A percentile compares a stretch with the other conserved stretches of the same genome.
These are phyloP conservation scores for Kwoniella sp. DNA, from an alignment of 768 basidiomycete species.

Conservation along the genomic window DNA sequence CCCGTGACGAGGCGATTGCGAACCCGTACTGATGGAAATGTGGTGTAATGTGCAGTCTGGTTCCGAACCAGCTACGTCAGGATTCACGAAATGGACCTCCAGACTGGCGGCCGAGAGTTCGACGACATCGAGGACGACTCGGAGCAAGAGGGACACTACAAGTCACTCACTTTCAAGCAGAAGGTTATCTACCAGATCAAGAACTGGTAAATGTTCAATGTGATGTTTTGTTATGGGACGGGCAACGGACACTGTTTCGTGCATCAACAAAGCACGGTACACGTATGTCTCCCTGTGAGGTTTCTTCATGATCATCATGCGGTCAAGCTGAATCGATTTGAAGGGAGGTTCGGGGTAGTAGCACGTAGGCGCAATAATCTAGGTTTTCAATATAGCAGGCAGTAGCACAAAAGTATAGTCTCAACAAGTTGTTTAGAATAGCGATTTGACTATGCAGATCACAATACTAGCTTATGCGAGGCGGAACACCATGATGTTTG, in stretches of 20 bases:
- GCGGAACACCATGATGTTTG: no score
- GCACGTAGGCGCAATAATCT: no score
- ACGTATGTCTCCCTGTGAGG: no score
- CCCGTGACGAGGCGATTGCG: background rate
- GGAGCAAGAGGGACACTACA: constrained; percentile 34
- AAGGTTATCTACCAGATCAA: constrained; percentile 47
- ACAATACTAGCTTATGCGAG: background rate
- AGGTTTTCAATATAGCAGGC: no score
- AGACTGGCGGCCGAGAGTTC: constrained; percentile 50
- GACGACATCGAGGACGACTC: constrained; percentile 42
- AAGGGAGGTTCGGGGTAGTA: no score
- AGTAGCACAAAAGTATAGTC: no score
- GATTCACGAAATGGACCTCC: constrained; percentile 45
- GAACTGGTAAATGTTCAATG: constrained; percentile 41
- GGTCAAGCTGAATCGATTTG: no score
- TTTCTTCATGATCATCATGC: no score
- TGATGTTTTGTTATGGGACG: no score
- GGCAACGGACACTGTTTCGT: no score
- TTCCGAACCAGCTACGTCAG: constrained; percentile 36
- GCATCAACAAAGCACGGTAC: no score
- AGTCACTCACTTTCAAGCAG: constrained; percentile 37
- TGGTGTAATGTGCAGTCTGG: constrained; percentile 29
- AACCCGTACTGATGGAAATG: background rate
- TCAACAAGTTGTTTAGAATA: background rate
- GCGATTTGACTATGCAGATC: background rate